Conservation (phyloP, 768 basidiomycete species). For the Auricularia auricula-judae region DNA sequence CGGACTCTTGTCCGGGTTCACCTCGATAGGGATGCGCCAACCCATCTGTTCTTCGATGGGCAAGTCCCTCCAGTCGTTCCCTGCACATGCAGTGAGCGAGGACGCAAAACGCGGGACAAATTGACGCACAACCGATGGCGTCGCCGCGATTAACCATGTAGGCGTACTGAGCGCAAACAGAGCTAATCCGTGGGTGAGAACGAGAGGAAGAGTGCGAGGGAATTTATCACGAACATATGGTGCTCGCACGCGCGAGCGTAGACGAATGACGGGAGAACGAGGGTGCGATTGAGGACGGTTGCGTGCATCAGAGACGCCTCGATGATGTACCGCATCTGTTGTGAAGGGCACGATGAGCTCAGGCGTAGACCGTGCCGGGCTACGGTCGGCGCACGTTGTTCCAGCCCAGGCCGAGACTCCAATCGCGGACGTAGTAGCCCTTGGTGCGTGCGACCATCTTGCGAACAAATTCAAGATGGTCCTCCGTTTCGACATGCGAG, state of each 20-base stretch:
- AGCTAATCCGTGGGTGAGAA: slow-evolving; percentile 10
- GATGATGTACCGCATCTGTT: slow-evolving; percentile 37
- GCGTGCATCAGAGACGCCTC: slow-evolving; percentile 34
- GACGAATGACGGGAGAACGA: slow-evolving; percentile 33
- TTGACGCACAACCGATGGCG: slow-evolving; percentile 20
- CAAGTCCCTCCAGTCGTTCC: slow-evolving; percentile 29
- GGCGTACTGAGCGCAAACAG: slow-evolving; percentile 29
- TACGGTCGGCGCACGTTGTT: slow-evolving; percentile 28
- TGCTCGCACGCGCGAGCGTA: slow-evolving; percentile 37
- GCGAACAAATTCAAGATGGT: not conserved
- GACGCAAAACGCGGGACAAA: not conserved
- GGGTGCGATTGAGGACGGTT: slow-evolving; percentile 30
- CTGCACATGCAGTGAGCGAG: not conserved
- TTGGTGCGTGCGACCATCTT: slow-evolving; percentile 24
- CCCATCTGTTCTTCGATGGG: slow-evolving; percentile 21
- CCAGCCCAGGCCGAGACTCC: slow-evolving; percentile 33
- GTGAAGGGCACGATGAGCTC: not conserved
- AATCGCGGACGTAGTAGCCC: slow-evolving; percentile 35
- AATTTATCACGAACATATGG: slow-evolving; percentile 18
- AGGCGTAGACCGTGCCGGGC: not conserved
- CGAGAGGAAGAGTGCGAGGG: not conserved
- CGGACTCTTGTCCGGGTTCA: not conserved
- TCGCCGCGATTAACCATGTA: slow-evolving; percentile 36
- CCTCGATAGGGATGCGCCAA: slow-evolving; percentile 14
- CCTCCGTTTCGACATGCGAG: not conserved